Evolutionary conservation across 495 filamentous ascomycete genomes (phyloP).

Genomic region (Tuber umbilicatum): DNA sequence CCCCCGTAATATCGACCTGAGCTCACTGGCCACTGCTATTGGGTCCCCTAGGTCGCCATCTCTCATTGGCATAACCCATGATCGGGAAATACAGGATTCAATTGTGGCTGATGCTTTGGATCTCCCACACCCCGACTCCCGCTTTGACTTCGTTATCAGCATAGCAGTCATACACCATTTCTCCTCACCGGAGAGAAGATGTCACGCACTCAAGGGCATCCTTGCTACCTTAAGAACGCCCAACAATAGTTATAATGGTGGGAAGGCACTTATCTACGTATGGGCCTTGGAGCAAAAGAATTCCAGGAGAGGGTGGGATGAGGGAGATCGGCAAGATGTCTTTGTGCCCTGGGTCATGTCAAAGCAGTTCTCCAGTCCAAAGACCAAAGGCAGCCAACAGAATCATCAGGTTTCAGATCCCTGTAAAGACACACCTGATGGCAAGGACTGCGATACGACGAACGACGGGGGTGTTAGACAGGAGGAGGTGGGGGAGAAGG

Average conservation of each 20-base stretch:
- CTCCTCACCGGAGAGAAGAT: constrained; percentile 68
- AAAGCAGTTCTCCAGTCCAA: constrained; percentile 22
- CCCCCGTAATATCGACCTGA: not conserved
- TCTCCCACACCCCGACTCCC: constrained; percentile 60
- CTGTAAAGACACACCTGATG: constrained; percentile 42
- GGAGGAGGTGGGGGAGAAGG: constrained; percentile 15
- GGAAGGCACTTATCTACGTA: constrained; percentile 77
- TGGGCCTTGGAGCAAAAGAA: constrained; percentile 92
- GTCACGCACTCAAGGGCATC: constrained; percentile 65
- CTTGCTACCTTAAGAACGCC: constrained; percentile 57
- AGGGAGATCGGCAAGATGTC: constrained; percentile 78
- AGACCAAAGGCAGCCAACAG: constrained; percentile 39
- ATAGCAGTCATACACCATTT: constrained; percentile 94
- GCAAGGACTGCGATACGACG: constrained; percentile 23
- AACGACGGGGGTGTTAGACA: constrained; percentile 25
- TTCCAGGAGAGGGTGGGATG: constrained; percentile 87
- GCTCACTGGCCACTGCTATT: constrained; percentile 8
- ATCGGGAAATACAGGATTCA: constrained; percentile 45
- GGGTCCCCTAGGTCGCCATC: constrained; percentile 54
- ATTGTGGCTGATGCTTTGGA: constrained; percentile 65
- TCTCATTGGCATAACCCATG: constrained; percentile 63
- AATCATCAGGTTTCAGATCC: constrained; percentile 37
- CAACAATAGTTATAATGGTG: constrained; percentile 45
- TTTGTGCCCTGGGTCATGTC: constrained; percentile 90
- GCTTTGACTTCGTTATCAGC: constrained; percentile 88